A percentile compares a stretch with the other conserved stretches of the same genome.
Evolutionary conservation across 2,329 filamentous ascomycete species (phyloP).

Genomic region (Colletotrichum sp.): DNA sequence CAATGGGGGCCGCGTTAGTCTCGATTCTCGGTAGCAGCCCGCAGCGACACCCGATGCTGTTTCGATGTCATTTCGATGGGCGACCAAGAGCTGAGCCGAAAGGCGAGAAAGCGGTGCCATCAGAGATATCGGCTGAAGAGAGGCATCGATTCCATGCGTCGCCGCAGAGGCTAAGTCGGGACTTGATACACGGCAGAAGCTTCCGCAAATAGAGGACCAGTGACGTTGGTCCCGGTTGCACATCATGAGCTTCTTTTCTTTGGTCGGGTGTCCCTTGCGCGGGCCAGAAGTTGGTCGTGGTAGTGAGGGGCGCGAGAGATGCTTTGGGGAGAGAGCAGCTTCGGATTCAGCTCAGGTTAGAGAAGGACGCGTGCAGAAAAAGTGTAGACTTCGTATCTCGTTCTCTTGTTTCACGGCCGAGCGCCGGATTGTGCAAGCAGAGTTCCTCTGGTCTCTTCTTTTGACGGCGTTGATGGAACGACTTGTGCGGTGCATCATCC

Average conservation of each 20-base stretch:
- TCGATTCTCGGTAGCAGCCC: constrained; percentile 12
- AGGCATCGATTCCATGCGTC: not conserved
- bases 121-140: not conserved
- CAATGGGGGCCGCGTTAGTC: not conserved
- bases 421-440: not conserved
- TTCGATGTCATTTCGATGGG: not conserved
- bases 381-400: not conserved
- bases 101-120: not conserved
- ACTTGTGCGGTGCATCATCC: not conserved
- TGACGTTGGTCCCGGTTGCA: not conserved
- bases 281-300: not conserved
- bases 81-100: not conserved
- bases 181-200: not conserved
- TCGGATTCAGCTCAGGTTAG: constrained; percentile 17
- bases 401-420: constrained; percentile 6
- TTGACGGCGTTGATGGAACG: not conserved
- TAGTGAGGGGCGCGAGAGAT: not conserved
- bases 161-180: not conserved
- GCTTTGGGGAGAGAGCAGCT: not conserved
- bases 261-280: not conserved
- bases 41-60: not conserved
- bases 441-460: not conserved
- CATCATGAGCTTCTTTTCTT: not conserved
- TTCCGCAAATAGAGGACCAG: not conserved
- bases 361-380: constrained; percentile 4